Conservation (phyloP, 805 yeast species). For the Lipomyces oligophaga region DNA sequence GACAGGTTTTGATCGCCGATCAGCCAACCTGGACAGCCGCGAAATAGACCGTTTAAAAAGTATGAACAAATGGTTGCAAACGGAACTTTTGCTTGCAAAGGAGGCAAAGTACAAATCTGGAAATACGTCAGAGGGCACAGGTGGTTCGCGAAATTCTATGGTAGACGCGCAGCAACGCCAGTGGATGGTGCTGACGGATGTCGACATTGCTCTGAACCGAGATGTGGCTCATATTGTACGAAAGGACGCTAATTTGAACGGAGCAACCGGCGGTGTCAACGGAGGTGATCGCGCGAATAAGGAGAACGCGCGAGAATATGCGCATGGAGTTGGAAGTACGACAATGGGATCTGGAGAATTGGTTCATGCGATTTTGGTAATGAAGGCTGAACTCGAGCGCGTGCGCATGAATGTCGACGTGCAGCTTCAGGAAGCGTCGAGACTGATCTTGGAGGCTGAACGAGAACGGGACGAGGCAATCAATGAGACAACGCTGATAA, state of each 20-base stretch:
- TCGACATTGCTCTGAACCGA: neutral
- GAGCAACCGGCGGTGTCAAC: neutral
- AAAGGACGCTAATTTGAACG: too few species aligned
- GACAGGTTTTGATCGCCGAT: too few species aligned
- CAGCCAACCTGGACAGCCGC: too few species aligned
- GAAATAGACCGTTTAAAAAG: conserved; percentile 19
- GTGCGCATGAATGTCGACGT: conserved; percentile 14
- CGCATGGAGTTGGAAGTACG: neutral
- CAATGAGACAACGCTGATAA: too few species aligned
- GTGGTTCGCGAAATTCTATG: neutral
- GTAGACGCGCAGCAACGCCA: too few species aligned
- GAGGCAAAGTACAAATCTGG: conserved; percentile 24
- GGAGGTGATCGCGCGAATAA: too few species aligned
- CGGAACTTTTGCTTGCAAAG: conserved; percentile 30
- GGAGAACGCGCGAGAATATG: neutral
- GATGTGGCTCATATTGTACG: too few species aligned
- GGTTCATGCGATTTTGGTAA: conserved; percentile 22
- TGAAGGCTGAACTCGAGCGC: conserved; percentile 27
- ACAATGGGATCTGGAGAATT: conserved; percentile 10
- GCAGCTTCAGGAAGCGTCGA: conserved; percentile 20
- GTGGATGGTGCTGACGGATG: neutral
- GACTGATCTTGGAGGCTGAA: conserved; percentile 14
- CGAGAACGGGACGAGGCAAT: conserved; percentile 15
- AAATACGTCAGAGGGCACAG: conserved; percentile 2
- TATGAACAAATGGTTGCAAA: conserved; percentile 28